A percentile compares a stretch with the other conserved stretches of the same genome.
These are phyloP conservation scores for Thuja plicata DNA, from an alignment of 83 land plant genomes.

Conservation along the genomic window DNA sequence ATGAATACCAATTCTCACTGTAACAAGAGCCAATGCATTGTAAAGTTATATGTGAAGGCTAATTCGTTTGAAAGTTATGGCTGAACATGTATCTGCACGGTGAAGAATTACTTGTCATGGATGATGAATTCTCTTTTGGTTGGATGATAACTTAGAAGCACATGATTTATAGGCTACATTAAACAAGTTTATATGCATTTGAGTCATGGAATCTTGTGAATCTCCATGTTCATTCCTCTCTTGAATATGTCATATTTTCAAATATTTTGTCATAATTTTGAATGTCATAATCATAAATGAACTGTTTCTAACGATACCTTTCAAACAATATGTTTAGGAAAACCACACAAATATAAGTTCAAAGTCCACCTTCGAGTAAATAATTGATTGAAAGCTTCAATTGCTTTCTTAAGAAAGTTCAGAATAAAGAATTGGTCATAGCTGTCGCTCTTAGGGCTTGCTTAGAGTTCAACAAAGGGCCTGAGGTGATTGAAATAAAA, in stretches of 20 bases:
- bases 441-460: background rate
- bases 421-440: background rate
- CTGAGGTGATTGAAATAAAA: background rate
- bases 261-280: background rate
- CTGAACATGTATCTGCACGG: background rate
- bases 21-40: background rate
- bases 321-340: background rate
- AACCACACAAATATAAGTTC: background rate
- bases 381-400: background rate
- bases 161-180: background rate
- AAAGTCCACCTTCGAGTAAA: background rate
- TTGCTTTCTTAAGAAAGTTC: background rate
- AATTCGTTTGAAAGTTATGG: background rate
- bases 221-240: background rate
- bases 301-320: background rate
- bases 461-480: background rate
- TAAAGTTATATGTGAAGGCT: background rate
- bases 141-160: background rate
- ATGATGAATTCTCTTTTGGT: background rate
- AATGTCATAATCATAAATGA: background rate
- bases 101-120: background rate
- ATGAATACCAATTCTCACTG: background rate
- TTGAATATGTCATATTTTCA: background rate
- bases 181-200: background rate
- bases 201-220: background rate